A percentile compares a stretch with the other conserved stretches of the same genome.
Evolutionary conservation across 768 basidiomycete species (phyloP).

Genomic region (Kondoa malvinella): DNA sequence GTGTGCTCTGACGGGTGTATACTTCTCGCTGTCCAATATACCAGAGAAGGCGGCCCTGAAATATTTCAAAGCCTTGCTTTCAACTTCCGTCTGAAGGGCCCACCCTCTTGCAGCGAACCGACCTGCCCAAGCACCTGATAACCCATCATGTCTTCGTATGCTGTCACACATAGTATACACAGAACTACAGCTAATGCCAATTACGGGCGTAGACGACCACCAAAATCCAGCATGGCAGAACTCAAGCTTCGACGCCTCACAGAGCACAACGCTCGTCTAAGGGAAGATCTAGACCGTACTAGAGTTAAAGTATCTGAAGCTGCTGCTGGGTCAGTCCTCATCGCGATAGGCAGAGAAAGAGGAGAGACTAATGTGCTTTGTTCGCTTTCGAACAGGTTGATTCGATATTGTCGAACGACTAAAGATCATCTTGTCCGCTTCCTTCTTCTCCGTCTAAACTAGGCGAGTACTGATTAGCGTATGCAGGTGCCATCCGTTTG

Average conservation of each 20-base stretch:
- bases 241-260: slow-evolving; percentile 82
- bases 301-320: slow-evolving; percentile 83
- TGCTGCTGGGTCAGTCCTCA: slow-evolving; percentile 50
- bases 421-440: slow-evolving; percentile 69
- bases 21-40: too few species aligned
- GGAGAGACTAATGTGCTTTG: neutral
- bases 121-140: too few species aligned
- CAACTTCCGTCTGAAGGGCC: too few species aligned
- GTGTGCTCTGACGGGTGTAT: too few species aligned
- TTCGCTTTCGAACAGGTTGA: slow-evolving; percentile 43
- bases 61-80: too few species aligned
- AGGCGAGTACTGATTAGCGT: slow-evolving; percentile 10
- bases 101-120: too few species aligned
- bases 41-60: too few species aligned
- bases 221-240: slow-evolving; percentile 85
- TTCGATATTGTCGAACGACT: slow-evolving; percentile 83
- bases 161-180: too few species aligned
- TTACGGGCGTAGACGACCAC: slow-evolving; percentile 29
- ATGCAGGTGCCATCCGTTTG: slow-evolving; percentile 79
- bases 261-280: slow-evolving; percentile 79
- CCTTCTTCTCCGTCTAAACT: slow-evolving; percentile 10
- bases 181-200: too few species aligned
- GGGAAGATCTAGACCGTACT: slow-evolving; percentile 78
- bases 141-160: neutral
- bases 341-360: neutral